Evolutionary conservation across 2,329 filamentous ascomycete species (phyloP).

Genomic region (Monilinia fructigena): DNA sequence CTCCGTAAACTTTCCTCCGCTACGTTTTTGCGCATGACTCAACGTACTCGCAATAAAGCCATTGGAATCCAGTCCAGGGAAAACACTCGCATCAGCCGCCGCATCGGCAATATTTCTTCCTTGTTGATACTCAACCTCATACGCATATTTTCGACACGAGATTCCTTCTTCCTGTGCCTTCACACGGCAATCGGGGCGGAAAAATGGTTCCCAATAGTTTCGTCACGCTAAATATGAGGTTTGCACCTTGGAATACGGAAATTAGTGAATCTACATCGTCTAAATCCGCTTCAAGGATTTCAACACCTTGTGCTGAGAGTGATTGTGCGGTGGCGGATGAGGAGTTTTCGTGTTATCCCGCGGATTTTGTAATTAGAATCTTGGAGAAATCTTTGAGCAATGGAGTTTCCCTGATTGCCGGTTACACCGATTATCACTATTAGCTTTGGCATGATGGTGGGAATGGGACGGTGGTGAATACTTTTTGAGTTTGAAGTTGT

Average conservation of each 20-base stretch:
- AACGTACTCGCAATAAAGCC: constrained; percentile 38
- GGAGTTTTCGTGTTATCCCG: constrained; percentile 48
- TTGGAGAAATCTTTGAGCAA: constrained; percentile 46
- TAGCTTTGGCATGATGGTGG: constrained; percentile 13
- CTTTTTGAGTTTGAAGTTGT: not conserved
- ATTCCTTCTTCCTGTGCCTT: constrained; percentile 40
- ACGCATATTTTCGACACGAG: constrained; percentile 37
- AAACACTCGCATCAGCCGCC: constrained; percentile 43
- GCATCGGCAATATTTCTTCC: constrained; percentile 57
- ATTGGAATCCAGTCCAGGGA: constrained; percentile 42
- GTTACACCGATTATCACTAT: constrained; percentile 16
- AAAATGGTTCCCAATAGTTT: constrained; percentile 38
- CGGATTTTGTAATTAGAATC: constrained; percentile 48
- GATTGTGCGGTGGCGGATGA: constrained; percentile 44
- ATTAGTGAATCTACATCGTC: constrained; percentile 30
- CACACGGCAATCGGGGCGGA: constrained; percentile 3
- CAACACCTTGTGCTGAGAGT: constrained; percentile 45
- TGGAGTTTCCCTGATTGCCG: constrained; percentile 46
- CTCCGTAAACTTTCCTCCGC: constrained; percentile 46
- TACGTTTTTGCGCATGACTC: constrained; percentile 49
- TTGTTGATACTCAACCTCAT: constrained; percentile 50
- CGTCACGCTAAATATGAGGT: constrained; percentile 43
- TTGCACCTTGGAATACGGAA: constrained; percentile 42
- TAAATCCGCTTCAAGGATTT: constrained; percentile 43
- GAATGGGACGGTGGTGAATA: not conserved